Evolutionary conservation across 768 basidiomycete genomes (phyloP), one percentile per base, ranked within the genome.

Genomic region (Suillus variegatus): DNA sequence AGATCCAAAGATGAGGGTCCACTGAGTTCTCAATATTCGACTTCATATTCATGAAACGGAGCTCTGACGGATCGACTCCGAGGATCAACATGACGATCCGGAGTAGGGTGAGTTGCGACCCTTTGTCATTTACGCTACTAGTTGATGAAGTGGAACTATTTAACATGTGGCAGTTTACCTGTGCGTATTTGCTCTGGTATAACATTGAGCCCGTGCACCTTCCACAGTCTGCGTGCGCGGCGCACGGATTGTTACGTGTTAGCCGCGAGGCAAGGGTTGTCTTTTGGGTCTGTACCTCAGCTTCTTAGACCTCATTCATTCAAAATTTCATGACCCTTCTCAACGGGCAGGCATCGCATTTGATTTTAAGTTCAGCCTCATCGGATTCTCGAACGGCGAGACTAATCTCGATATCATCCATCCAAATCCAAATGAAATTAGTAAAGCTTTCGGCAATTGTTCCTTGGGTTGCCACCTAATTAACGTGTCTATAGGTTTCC

Each of bases 1-100:
- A 76, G 74, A 71, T 74, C 74, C 76, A 75, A 56, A 62, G 67
- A 51, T 64, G 60, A 68, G 70, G 72, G 68, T 72, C 73, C 75
- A 75, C 46, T 22, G 62, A 71, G 73, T 72, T 75, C 74, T 75
- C 71, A 62, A 40, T 60, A 60, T 43, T 41, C 25, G 28, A 43
- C 40, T 58, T 58, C 57, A 58, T 36, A 41, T 58, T 58, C 58
- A 60, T 60, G 41, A 60, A 25, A 60, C 41, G 40, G 58, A 60
- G 40, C 40, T 60, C 40, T 60, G 58, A 43, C 41, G 41, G 58
- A 60, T 60, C 18, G 58, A 60, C 58, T 60, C 58, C 58, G 58
- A 60, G 58, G 58, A 60, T 60, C 58, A 60, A 60, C 28, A 44
- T 32, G 58, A 60, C 58, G 58, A 60, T 60, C 58, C 25, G 40